Evolutionary conservation across 495 filamentous ascomycete genomes (phyloP).

Genomic region (Hypoxylon subgilvum): DNA sequence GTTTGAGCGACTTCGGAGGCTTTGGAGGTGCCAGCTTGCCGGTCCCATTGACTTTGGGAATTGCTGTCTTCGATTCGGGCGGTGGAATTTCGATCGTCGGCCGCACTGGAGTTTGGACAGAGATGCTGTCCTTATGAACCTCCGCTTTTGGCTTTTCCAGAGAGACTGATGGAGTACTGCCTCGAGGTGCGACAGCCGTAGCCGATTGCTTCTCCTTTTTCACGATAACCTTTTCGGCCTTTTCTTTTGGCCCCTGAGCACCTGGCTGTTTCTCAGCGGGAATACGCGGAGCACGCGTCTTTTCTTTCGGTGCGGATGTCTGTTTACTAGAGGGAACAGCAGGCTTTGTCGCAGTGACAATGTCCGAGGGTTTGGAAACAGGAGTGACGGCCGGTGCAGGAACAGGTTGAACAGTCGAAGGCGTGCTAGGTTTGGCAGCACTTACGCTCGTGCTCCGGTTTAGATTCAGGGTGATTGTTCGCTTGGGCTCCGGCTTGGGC

Average conservation of each 20-base stretch:
- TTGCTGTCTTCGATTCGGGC: conserved; percentile 17
- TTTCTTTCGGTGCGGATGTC: conserved; percentile 12
- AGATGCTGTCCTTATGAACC: conserved; percentile 33
- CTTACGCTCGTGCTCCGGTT: conserved; percentile 34
- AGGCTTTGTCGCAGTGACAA: conserved; percentile 17
- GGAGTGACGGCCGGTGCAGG: conserved; percentile 12
- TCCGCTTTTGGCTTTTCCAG: conserved; percentile 29
- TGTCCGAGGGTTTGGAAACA: conserved; percentile 14
- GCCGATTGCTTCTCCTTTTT: conserved; percentile 19
- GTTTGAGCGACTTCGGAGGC: conserved; percentile 28
- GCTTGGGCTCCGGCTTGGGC: conserved; percentile 40
- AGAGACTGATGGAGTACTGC: conserved; percentile 4
- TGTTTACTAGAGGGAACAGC: conserved; percentile 10
- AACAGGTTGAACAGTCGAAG: conserved; percentile 18
- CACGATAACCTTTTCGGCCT: background rate
- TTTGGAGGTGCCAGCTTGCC: conserved; percentile 22
- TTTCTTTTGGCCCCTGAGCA: conserved; percentile 21
- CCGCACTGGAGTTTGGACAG: conserved; percentile 34
- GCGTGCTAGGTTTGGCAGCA: conserved; percentile 10
- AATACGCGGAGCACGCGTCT: background rate
- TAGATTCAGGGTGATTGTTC: conserved; percentile 40
- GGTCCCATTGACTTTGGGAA: conserved; percentile 33
- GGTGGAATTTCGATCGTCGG: conserved; percentile 35
- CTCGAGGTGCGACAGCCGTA: background rate
- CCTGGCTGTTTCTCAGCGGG: conserved; percentile 4